These are phyloP conservation scores for Hymenoscyphus linearis DNA, from an alignment of 2,329 filamentous ascomycete species.

Conservation along the genomic window DNA sequence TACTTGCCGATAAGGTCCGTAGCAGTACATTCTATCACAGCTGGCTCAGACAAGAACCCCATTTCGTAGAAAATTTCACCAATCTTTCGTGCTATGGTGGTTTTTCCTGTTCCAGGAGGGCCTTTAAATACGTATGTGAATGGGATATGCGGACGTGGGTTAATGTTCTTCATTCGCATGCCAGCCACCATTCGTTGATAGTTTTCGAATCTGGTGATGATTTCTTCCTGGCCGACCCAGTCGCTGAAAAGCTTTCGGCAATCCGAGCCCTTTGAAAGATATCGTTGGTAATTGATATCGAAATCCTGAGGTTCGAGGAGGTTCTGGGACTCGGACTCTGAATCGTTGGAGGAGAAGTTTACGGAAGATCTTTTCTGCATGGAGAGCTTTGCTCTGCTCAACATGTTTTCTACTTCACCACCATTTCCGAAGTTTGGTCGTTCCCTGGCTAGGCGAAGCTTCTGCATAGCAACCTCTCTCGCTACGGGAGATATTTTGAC, in stretches of 20 bases:
- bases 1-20: slow-evolving; percentile 63
- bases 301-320: not conserved
- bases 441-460: slow-evolving; percentile 54
- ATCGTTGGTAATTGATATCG: not conserved
- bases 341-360: too few species aligned
- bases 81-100: slow-evolving; percentile 66
- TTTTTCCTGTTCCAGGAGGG: slow-evolving; percentile 60
- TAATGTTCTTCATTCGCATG: slow-evolving; percentile 40
- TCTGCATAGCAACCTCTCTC: slow-evolving; percentile 44
- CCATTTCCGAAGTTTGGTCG: slow-evolving; percentile 64
- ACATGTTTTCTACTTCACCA: slow-evolving; percentile 63
- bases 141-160: slow-evolving; percentile 46
- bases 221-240: slow-evolving; percentile 37
- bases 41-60: slow-evolving; percentile 54
- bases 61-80: slow-evolving; percentile 69
- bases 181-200: slow-evolving; percentile 41
- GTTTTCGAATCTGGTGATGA: slow-evolving; percentile 42
- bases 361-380: too few species aligned
- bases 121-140: slow-evolving; percentile 54
- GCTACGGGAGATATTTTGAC: not conserved
- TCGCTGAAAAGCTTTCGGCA: not conserved
- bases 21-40: slow-evolving; percentile 61
- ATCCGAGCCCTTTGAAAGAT: not conserved
- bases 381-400: slow-evolving; percentile 16
- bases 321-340: not conserved